These are phyloP conservation scores for Maudiozyma bulderi DNA, from an alignment of 805 yeast species.

Conservation along the genomic window DNA sequence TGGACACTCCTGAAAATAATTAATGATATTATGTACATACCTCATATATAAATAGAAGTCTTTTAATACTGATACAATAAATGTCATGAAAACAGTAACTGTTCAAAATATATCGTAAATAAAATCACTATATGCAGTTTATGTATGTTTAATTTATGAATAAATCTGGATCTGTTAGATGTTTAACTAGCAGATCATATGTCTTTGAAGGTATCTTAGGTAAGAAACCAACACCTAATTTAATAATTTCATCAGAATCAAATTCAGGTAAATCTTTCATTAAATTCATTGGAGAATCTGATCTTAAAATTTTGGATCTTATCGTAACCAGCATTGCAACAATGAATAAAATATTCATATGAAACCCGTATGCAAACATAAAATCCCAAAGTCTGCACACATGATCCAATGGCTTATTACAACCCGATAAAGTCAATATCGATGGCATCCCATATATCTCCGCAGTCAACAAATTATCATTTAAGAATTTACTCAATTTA, in stretches of 20 bases:
- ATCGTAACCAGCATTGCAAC: slow-evolving; percentile 69
- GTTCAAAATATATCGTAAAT: too few relatives aligned
- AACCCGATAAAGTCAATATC: slow-evolving; percentile 74
- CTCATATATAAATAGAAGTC: neutral
- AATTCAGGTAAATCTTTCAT: slow-evolving; percentile 57
- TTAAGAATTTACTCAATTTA: slow-evolving; percentile 44
- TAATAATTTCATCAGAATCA: slow-evolving; percentile 65
- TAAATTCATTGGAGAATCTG: slow-evolving; percentile 59
- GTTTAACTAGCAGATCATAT: slow-evolving; percentile 33
- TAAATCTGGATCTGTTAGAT: slow-evolving; percentile 16
- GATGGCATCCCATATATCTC: slow-evolving; percentile 82
- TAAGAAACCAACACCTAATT: slow-evolving; percentile 68
- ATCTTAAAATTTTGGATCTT: slow-evolving; percentile 49
- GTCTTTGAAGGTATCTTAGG: slow-evolving; percentile 61
- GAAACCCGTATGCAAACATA: slow-evolving; percentile 82
- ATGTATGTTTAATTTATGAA: neutral
- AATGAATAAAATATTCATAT: slow-evolving; percentile 73
- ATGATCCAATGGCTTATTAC: slow-evolving; percentile 75
- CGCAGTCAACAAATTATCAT: slow-evolving; percentile 49
- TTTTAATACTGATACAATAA: neutral
- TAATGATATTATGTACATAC: neutral
- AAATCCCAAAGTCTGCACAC: slow-evolving; percentile 82
- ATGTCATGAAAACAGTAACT: too few relatives aligned
- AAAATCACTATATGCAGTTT: neutral
- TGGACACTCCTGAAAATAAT: slow-evolving; percentile 1